A percentile compares a stretch with the other conserved stretches of the same genome.
phyloP scores from a whole-genome alignment of 306 rosid genomes.

The Castanea mollissima region DNA sequence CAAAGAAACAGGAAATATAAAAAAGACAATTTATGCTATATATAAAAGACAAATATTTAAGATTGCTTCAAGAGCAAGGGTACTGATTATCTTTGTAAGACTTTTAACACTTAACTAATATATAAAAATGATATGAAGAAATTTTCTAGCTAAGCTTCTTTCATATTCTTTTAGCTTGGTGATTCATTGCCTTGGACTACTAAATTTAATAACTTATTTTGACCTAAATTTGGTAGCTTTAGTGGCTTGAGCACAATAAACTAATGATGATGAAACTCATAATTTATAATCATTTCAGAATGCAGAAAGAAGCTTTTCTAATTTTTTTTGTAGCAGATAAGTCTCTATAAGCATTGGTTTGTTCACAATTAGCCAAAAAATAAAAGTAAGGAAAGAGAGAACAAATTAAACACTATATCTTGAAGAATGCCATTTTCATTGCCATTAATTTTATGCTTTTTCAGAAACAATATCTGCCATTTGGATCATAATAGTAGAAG shows the following conservation, averaged over 20 bases:
- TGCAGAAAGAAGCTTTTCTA: not conserved
- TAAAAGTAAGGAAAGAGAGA: not conserved
- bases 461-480: not conserved
- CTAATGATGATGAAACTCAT: not conserved
- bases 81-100: conserved; percentile 3
- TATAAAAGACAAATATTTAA: not conserved
- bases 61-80: conserved; percentile 26
- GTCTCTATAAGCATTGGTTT: not conserved
- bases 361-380: not conserved
- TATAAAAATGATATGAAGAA: conserved; percentile 1
- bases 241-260: not conserved
- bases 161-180: not conserved
- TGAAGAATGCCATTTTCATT: not conserved
- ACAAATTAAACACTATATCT: not conserved
- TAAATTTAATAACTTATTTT: not conserved
- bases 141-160: not conserved
- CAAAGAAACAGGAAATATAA: not conserved
- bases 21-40: not conserved
- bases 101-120: not conserved
- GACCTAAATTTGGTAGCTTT: not conserved
- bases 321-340: not conserved
- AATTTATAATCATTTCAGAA: not conserved
- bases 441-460: not conserved
- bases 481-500: not conserved
- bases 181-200: not conserved